Base-by-base conservation (phyloP, 1,139 yeast species). In the Zygoascus sp. region DNA sequence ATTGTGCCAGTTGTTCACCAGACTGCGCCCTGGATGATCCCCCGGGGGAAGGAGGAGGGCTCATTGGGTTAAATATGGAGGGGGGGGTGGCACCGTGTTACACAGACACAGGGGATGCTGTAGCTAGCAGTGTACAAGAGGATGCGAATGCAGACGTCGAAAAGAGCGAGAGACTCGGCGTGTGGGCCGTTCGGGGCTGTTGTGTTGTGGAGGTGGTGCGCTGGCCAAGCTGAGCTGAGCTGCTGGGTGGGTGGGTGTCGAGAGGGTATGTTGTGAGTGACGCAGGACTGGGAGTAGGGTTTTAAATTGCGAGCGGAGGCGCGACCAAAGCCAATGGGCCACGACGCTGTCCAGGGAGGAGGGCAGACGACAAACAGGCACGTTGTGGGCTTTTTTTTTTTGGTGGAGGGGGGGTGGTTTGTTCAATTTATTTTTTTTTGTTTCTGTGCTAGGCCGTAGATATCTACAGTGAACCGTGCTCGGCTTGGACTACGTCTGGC, bases 1-100 rank as follows among this genome's bases (percentile, higher is more conserved):
- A 11, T 30, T 15, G 13, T 30, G 34, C n/a, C 34, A 30, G 34
- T 30, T 30, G 34, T 30, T 30, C 34, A 30, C 16, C 34, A 30
- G 34, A n/a, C 15, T 16, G 16, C 34, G 34, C 34, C 15, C 17
- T 30, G 15, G 9, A 15, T 30, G 34, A 30, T 30, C 17, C 34
- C 34, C 34, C 34, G 34, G 8, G 34, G 13, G 34, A 7, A 30
- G 34, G 8, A 16, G 34, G 34, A 7, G 17, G 34, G 13, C 15
- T 30, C 34, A 30, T 28, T 25, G 28, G 28, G 28, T 10, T n/a
- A 25, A 25, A 22, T 10, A 10, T 25, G n/a, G 28, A 25, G 28
- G 7, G 7, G n/a, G 3, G 28, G n/a, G n/a, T n/a, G n/a, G n/a
- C n/a, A n/a, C n/a, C n/a, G n/a, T n/a, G n/a, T 10, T 25, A n/a